These are phyloP conservation scores for Cryptococcus sp. DNA, from an alignment of 1,284 basidiomycete genomes.

Conservation along the genomic window DNA sequence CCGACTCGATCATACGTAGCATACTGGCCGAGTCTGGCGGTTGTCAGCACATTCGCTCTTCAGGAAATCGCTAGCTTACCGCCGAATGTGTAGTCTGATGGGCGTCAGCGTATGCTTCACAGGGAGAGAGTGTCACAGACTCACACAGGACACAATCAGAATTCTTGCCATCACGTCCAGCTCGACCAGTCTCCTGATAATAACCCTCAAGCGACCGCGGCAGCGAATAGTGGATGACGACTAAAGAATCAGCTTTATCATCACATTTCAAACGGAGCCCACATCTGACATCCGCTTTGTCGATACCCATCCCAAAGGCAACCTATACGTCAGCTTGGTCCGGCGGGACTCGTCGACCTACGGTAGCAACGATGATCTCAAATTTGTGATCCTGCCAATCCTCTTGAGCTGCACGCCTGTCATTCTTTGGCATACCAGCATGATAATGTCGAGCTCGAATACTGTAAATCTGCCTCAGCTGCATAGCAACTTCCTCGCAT, in stretches of 20 bases:
- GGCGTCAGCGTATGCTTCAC: slow-evolving; percentile 30
- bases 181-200: slow-evolving; percentile 81
- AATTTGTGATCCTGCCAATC: slow-evolving; percentile 72
- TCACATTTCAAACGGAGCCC: slow-evolving; percentile 14
- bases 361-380: slow-evolving; percentile 85
- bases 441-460: slow-evolving; percentile 80
- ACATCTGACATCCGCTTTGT: slow-evolving; percentile 70
- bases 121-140: slow-evolving; percentile 1
- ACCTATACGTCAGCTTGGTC: slow-evolving; percentile 52
- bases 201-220: slow-evolving; percentile 69
- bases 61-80: slow-evolving; percentile 15
- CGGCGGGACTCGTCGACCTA: slow-evolving; percentile 24
- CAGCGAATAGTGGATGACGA: slow-evolving; percentile 70
- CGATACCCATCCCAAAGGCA: slow-evolving; percentile 97
- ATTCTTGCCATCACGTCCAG: slow-evolving; percentile 68
- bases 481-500: slow-evolving; percentile 74
- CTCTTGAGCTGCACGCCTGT: slow-evolving; percentile 62
- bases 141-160: slow-evolving; percentile 61
- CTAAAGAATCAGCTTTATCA: slow-evolving; percentile 46
- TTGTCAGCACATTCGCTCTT: background rate
- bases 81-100: slow-evolving; percentile 56
- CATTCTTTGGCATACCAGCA: slow-evolving; percentile 65
- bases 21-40: slow-evolving; percentile 53
- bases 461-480: slow-evolving; percentile 57
- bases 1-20: slow-evolving; percentile 56